Evolutionary conservation across 805 yeast species (phyloP), one percentile per base, ranked within the genome.

Genomic region (Blastobotrys peoriensis): DNA sequence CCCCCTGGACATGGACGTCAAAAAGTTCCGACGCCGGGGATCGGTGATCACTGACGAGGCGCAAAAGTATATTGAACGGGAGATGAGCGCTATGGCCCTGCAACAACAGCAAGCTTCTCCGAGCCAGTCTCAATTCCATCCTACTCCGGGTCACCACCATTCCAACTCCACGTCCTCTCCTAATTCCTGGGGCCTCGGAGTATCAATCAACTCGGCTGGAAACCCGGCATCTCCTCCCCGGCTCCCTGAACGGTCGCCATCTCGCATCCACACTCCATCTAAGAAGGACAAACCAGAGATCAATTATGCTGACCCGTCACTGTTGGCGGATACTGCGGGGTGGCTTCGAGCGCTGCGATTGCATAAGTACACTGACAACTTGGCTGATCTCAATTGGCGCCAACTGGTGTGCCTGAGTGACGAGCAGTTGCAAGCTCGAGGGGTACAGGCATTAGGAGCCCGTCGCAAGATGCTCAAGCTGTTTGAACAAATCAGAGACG

Each of bases 361-460:
- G 57, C 99, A 93, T 71, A 93, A 93, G 65, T 93, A 93, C 67
- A 89, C 98, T 1, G 88, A 81, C 28, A 83, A 84, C 47, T 71
- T 93, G 51, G 78, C 82, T 56, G 80, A 78, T 49, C 70, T 82
- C 51, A 71, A 75, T 20, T 93, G 98, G 98, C 69, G 74, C 50
- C 85, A 83, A 37, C 72, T 93, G 68, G 75, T 93, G 47, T 76
- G 77, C 52, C 69, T 85, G 52, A 70, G 70, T 48, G 96, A 91
- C 60, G 74, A 66, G 3, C 76, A 79, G 46, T 71, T 93, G 56
- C 87, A 82, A 52, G 73, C 71, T 3, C 72, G 79, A 46, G 99
- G 99, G 4, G 96, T 93, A 34, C 76, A 80, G 53, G 97, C 98
- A 0, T 72, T 93, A 53, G 99, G 99, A 4, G 99, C 99, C 0